Evolutionary conservation across 306 rosid species (phyloP), one percentile per base, ranked within the genome.

Genomic region (Vigna nakashimae): DNA sequence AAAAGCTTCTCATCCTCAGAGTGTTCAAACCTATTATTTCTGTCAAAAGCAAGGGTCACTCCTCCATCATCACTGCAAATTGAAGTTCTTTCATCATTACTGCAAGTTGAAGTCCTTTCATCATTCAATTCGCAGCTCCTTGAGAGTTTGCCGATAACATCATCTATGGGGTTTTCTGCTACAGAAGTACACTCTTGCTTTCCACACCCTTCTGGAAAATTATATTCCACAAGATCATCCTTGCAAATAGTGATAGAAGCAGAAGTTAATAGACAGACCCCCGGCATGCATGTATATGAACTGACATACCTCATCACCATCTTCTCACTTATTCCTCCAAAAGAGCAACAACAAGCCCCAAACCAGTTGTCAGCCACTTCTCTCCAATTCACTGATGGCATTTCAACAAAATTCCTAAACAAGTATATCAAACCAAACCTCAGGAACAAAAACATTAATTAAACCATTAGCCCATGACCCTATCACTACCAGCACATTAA

Each of bases 341-440:
- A 92, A 5, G 96, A 88, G 81, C 97, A 95, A 83, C 98, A 92
- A 87, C 97, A 91, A 75, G 91, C 73, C 66, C 96, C 98, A 84
- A 91, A 92, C 98, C 98, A 95, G 80, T 92, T 89, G 81, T 95
- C 98, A 74, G 98, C 98, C 70, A 91, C 90, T 90, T 92, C 98
- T 62, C 96, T 86, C 98, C 98, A 95, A 55, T 92, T 81, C 9
- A 87, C 89, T 16, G 98, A 95, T 28, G 98, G 98, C 98, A 89
- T 92, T 88, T 95, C 98, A 75, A 89, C 85, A 79, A 92, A 95
- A 64, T 69, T 66, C 82, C 98, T 95, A 78, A 79, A 84, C 9
- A 83, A 52, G 79, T 43, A 6, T 48, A 6, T 22, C 20, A 43
- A 43, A 67, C 56, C 14, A 6, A 45, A 2, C 49, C 46, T 74